These are phyloP conservation scores for Ganoderma boninense DNA, from an alignment of 1,284 basidiomycete genomes.

Conservation along the genomic window DNA sequence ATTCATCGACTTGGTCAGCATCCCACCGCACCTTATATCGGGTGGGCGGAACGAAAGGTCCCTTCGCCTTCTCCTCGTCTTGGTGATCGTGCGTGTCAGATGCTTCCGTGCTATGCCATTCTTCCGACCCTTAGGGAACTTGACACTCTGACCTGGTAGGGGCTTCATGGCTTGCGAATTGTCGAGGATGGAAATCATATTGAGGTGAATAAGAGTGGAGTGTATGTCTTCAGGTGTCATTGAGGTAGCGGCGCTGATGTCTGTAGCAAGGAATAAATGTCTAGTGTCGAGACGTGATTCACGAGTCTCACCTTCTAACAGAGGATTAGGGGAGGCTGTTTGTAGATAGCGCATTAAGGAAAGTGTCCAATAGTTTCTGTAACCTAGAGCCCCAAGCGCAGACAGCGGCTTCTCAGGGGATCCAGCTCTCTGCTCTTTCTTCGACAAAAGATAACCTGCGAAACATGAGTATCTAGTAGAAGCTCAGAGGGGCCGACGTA, in stretches of 20 bases:
- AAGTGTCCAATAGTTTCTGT: constrained; percentile 95
- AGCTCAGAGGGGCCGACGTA: constrained; percentile 55
- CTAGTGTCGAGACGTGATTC: not conserved
- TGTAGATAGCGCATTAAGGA: constrained; percentile 87
- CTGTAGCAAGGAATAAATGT: constrained; percentile 50
- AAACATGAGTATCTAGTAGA: constrained; percentile 10
- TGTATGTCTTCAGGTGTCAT: constrained; percentile 94
- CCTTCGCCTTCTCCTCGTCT: constrained; percentile 54
- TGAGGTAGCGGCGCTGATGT: constrained; percentile 87
- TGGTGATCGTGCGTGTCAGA: constrained; percentile 66
- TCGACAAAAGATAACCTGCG: constrained; percentile 93
- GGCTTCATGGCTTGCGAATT: constrained; percentile 59
- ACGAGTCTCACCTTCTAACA: constrained; percentile 74
- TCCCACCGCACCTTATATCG: constrained; percentile 86
- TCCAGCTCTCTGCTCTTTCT: constrained; percentile 89
- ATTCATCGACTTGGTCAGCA: constrained; percentile 69
- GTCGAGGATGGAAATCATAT: constrained; percentile 77
- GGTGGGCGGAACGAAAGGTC: constrained; percentile 72
- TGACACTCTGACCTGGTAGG: constrained; percentile 79
- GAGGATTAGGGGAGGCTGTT: constrained; percentile 64
- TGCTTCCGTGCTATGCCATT: constrained; percentile 69
- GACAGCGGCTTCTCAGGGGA: constrained; percentile 96
- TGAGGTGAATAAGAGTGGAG: constrained; percentile 78
- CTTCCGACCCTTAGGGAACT: constrained; percentile 73
- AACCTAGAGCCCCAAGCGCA: constrained; percentile 89